A percentile compares a stretch with the other conserved stretches of the same genome.
Conservation (phyloP, 2,329 filamentous ascomycete species). For the Fusarium albidum region DNA sequence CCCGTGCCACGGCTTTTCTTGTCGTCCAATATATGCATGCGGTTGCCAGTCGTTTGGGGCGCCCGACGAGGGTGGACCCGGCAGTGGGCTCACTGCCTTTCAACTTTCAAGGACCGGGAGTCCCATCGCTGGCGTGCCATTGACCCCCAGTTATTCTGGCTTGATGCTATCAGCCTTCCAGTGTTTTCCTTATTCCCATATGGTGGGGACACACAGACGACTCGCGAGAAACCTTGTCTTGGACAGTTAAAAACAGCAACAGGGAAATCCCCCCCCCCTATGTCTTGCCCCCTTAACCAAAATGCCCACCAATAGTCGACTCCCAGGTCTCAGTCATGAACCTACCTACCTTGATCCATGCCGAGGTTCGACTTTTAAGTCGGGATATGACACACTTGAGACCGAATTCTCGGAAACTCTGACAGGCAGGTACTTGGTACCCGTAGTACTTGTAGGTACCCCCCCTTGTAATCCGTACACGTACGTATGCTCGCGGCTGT, state of each 20-base stretch:
- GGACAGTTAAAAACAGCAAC: conserved; percentile 9
- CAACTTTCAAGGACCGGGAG: too few species aligned
- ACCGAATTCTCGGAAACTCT: background rate
- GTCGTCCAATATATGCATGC: conserved; percentile 13
- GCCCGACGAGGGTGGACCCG: conserved; percentile 10
- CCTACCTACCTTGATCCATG: conserved; percentile 8
- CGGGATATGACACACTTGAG: conserved; percentile 5
- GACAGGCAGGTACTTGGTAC: background rate
- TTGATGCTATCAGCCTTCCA: conserved; percentile 3
- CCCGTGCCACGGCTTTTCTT: conserved; percentile 5
- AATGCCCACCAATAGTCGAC: conserved; percentile 3
- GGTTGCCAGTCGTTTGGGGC: conserved; percentile 1
- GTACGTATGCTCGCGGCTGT: conserved; percentile 1
- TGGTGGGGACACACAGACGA: background rate
- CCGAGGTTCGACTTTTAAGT: conserved; percentile 4
- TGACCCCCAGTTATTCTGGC: background rate
- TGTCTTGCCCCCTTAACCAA: conserved; percentile 10
- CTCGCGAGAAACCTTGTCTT: conserved; percentile 3
- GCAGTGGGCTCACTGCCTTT: conserved; percentile 9
- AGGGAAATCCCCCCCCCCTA: background rate
- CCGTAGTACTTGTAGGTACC: background rate
- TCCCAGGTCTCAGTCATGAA: conserved; percentile 11
- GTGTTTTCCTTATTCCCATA: background rate
- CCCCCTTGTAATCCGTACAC: background rate
- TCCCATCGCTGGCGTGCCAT: conserved; percentile 4